Evolutionary conservation across 176 grass and related monocot species (phyloP).

Genomic region (Ensete ventricosum): DNA sequence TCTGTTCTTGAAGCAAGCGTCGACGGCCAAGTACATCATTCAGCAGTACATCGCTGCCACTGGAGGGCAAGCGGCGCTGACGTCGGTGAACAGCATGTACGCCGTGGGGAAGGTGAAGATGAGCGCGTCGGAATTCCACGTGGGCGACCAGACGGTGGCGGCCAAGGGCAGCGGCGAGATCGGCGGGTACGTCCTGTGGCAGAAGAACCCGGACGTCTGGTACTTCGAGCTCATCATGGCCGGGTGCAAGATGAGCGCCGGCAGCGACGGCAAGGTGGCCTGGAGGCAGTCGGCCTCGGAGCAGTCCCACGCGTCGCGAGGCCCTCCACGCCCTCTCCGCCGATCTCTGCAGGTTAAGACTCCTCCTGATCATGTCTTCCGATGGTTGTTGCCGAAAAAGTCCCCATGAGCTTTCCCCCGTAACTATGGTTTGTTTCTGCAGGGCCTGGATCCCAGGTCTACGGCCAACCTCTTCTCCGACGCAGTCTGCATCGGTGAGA

Average conservation of each 20-base stretch:
- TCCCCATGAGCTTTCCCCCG: too few species aligned
- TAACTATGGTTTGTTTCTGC: background rate
- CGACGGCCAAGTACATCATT: conserved; percentile 96
- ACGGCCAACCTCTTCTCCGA: conserved; percentile 93
- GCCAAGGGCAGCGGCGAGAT: conserved; percentile 65
- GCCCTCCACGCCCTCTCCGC: conserved; percentile 69
- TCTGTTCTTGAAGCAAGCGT: conserved; percentile 62
- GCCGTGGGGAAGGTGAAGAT: conserved; percentile 82
- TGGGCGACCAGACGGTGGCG: conserved; percentile 53
- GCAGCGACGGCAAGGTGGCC: conserved; percentile 65
- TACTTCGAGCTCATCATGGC: conserved; percentile 94
- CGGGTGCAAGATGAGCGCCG: conserved; percentile 81
- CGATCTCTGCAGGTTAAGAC: conserved; percentile 61
- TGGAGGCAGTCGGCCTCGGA: conserved; percentile 82
- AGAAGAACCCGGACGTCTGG: conserved; percentile 90
- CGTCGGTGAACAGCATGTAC: conserved; percentile 85
- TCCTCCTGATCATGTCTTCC: background rate
- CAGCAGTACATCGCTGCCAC: conserved; percentile 95
- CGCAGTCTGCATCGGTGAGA: conserved; percentile 86
- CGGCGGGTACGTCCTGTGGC: conserved; percentile 90
- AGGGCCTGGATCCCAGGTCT: conserved; percentile 76
- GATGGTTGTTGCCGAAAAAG: too few species aligned
- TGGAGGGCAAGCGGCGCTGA: conserved; percentile 75
- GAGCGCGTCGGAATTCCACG: conserved; percentile 91
- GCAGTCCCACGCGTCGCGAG: conserved; percentile 40